Evolutionary conservation across 257 asterid genomes (phyloP).

Genomic region (Solanum lignicaule): DNA sequence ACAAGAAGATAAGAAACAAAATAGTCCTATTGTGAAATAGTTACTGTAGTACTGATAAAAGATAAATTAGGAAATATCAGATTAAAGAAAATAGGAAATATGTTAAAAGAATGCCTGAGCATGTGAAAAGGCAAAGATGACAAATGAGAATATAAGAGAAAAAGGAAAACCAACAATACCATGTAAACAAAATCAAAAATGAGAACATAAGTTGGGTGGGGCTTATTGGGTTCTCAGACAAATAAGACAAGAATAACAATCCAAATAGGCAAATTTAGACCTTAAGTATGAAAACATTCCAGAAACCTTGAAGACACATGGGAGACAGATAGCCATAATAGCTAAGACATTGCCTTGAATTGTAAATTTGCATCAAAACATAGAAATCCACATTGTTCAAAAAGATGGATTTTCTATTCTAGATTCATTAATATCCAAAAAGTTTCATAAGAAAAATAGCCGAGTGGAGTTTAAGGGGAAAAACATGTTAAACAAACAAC

Average conservation of each 20-base stretch:
- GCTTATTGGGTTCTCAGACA: neutral
- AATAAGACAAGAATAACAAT: neutral
- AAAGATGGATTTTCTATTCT: neutral
- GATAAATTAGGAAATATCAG: neutral
- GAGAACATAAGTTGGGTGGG: neutral
- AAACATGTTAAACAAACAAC: slow-evolving; percentile 23
- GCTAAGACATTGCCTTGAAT: neutral
- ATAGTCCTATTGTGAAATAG: neutral
- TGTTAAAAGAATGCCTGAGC: neutral
- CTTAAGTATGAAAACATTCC: neutral
- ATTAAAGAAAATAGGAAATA: neutral
- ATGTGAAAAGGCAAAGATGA: neutral
- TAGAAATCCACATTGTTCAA: neutral
- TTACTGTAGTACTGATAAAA: neutral
- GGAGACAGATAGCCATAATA: neutral
- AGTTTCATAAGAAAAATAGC: neutral
- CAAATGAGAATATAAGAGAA: neutral
- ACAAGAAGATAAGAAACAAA: neutral
- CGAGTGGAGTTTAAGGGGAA: neutral
- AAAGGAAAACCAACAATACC: neutral
- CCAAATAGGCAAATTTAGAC: neutral
- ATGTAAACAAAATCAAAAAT: neutral
- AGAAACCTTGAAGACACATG: neutral
- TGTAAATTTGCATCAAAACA: neutral
- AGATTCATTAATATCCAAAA: neutral